phyloP scores from a whole-genome alignment of 2,329 filamentous ascomycete species.

The Malbranchea zuffiana region DNA sequence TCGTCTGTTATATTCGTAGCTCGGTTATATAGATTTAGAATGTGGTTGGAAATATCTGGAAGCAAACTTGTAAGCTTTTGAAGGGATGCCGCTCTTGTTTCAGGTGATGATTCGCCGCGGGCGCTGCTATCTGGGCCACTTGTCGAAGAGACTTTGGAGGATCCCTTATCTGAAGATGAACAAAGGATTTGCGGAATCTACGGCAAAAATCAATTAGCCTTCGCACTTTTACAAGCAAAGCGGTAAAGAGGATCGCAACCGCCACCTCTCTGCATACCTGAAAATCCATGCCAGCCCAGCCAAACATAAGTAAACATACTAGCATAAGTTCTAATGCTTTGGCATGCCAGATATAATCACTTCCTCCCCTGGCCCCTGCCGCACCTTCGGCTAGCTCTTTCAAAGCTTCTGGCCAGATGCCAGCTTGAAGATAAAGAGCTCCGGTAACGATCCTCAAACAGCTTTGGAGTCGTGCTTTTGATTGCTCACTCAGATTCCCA shows the following conservation, averaged over 20 bases:
- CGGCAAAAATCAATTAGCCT: background rate
- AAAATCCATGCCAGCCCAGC: conserved; percentile 76
- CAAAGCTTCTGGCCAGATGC: conserved; percentile 79
- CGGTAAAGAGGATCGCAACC: background rate
- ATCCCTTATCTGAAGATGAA: conserved; percentile 39
- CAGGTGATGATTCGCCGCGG: conserved; percentile 35
- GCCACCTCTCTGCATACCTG: conserved; percentile 21
- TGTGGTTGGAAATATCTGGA: conserved; percentile 47
- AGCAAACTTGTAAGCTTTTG: conserved; percentile 44
- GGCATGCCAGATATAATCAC: conserved; percentile 94
- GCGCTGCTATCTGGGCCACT: conserved; percentile 28
- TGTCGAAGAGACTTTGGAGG: conserved; percentile 33
- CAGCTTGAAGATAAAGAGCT: conserved; percentile 76
- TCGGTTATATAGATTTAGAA: conserved; percentile 45
- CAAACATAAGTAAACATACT: conserved; percentile 69
- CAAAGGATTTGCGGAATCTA: conserved; percentile 46
- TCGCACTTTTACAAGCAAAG: background rate
- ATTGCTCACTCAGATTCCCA: conserved; percentile 66
- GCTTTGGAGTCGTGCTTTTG: conserved; percentile 68
- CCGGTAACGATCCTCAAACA: conserved; percentile 70
- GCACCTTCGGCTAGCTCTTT: conserved; percentile 74
- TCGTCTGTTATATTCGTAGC: conserved; percentile 43
- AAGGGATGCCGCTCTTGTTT: conserved; percentile 37
- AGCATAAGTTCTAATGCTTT: conserved; percentile 86
- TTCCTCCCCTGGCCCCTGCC: conserved; percentile 61